A percentile compares a stretch with the other conserved stretches of the same genome.
Conservation (phyloP, 176 grass and related monocot species). For the Musa troglodytarum region DNA sequence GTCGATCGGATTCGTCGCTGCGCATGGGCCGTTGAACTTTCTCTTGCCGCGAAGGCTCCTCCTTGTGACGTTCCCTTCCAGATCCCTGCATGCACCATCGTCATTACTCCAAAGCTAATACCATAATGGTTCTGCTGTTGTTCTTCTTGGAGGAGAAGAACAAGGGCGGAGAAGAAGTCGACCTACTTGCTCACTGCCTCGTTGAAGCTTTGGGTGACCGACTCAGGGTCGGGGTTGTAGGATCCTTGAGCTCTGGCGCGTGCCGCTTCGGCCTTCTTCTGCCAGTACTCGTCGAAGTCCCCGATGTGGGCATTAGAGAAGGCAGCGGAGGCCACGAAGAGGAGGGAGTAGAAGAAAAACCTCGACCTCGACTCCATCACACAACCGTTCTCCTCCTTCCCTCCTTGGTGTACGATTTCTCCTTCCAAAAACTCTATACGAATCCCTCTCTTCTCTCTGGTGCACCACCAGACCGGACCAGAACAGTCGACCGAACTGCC, state of each 20-base stretch:
- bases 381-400: neutral
- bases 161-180: neutral
- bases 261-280: conserved; percentile 24
- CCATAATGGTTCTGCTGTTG: neutral
- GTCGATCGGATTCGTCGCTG: conserved; percentile 79
- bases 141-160: neutral
- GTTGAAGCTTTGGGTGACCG: conserved; percentile 47
- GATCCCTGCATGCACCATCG: neutral
- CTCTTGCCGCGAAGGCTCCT: conserved; percentile 8
- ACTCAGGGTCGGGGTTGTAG: conserved; percentile 51
- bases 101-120: neutral
- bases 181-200: conserved; percentile 40
- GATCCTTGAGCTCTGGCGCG: conserved; percentile 2
- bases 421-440: neutral
- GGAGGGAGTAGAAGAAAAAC: conserved; percentile 35
- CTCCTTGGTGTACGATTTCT: neutral
- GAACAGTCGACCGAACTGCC: neutral
- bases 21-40: conserved; percentile 23
- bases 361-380: conserved; percentile 14
- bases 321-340: conserved; percentile 27
- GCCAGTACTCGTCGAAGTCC: conserved; percentile 45
- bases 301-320: conserved; percentile 25
- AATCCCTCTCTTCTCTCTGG: neutral
- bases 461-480: conserved; percentile 4
- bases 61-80: conserved; percentile 14